Base-by-base conservation (phyloP, 768 basidiomycete species). In the Tremella yokohamensis region DNA sequence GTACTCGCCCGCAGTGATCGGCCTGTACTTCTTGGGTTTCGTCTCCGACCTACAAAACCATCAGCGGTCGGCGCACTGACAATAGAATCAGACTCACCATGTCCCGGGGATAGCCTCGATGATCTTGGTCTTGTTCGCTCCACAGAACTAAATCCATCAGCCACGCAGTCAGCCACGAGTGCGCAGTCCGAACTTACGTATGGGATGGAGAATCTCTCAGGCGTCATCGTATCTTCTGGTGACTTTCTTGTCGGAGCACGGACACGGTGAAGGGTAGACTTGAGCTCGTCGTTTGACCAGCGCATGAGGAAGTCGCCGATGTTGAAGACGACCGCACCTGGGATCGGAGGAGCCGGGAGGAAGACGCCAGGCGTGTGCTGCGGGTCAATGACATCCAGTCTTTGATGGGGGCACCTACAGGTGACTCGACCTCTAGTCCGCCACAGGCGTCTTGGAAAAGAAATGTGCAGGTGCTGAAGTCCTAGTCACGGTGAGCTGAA, bases 361-460 rank as follows among this genome's bases (percentile, higher is more conserved):
- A 73, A 77, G 2, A 51, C 24, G 1, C 82, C 83, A 3, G 82
- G 79, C 16, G 45, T 38, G 29, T 47, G 40, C 18, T 63, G 26
- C 11, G 16, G 11, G 8, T 18, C 18, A 37, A 12, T 22, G 47
- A 8, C 26, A 19, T 22, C 20, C 20, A 40, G 39, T 11, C n/a
- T n/a, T 40, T 40, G 11, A n/a, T n/a, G n/a, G n/a, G n/a, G n/a
- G n/a, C n/a, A n/a, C 72, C 64, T 40, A 78, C 74, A 0, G 83
- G 83, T 65, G 82, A 80, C 66, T 85, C 83, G 3, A 85, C 81
- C 65, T 87, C 84, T 2, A 86, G 77, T 0, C 85, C 85, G 6
- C 84, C 84, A 1, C 81, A 78, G 3, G 80, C 77, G 63, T 86
- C 84, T 72, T 86, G 85, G 50, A 85, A 78, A 2, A 87, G 73